Conservation (phyloP, 257 asterid genomes). For the Oldenlandia corymbosa region DNA sequence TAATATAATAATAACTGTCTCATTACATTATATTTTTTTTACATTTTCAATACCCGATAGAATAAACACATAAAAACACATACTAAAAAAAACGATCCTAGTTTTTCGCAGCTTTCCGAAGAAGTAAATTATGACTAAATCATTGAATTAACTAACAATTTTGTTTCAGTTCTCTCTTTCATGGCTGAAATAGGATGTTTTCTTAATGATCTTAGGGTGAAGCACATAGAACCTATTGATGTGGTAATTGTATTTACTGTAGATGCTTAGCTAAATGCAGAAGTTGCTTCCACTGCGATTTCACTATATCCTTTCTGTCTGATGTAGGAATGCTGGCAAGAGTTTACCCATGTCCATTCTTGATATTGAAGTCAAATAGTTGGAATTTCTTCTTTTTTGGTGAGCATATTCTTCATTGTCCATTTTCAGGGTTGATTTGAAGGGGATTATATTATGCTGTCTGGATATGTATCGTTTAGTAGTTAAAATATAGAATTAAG, state of each 20-base stretch:
- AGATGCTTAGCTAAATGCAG: neutral
- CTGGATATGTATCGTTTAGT: neutral
- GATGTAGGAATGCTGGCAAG: slow-evolving; percentile 61
- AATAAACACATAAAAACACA: no score
- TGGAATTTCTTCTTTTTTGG: slow-evolving; percentile 29
- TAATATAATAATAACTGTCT: no score
- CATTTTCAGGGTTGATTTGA: neutral
- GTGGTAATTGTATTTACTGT: neutral
- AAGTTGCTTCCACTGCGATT: neutral
- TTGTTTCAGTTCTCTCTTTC: neutral
- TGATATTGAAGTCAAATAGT: slow-evolving; percentile 39
- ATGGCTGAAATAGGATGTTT: neutral
- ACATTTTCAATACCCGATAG: no score
- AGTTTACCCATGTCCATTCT: slow-evolving; percentile 49
- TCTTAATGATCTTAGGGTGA: neutral
- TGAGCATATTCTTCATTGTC: slow-evolving; percentile 24
- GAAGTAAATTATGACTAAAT: neutral
- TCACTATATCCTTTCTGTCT: neutral
- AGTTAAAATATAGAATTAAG: neutral
- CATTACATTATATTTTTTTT: no score
- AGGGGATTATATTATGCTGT: neutral
- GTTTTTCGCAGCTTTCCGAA: neutral
- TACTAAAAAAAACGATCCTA: no score
- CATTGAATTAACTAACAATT: neutral
- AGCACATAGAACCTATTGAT: neutral